phyloP scores from a whole-genome alignment of 768 basidiomycete species.

The Termitomyces sp. region DNA sequence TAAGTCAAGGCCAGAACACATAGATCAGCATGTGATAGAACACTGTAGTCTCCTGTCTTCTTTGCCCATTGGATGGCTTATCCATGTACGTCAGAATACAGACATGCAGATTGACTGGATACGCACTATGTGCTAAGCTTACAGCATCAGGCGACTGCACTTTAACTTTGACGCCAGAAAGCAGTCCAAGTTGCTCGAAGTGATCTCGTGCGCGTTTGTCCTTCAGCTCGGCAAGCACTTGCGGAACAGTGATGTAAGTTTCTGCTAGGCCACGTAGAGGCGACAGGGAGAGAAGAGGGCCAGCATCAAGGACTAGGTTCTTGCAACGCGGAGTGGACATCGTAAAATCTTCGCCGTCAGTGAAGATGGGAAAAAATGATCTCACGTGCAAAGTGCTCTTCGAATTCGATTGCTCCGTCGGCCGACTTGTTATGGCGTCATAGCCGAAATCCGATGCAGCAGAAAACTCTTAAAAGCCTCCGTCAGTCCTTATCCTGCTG shows the following conservation, averaged over 20 bases:
- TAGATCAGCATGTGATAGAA: slow-evolving; percentile 87
- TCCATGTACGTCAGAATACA: neutral
- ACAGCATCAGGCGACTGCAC: slow-evolving; percentile 65
- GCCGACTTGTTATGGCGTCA: slow-evolving; percentile 8
- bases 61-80: slow-evolving; percentile 88
- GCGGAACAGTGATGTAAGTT: slow-evolving; percentile 82
- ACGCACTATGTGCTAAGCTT: slow-evolving; percentile 59
- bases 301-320: slow-evolving; percentile 88
- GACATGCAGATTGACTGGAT: neutral
- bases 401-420: neutral
- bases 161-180: slow-evolving; percentile 70
- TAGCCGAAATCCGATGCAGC: slow-evolving; percentile 8
- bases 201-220: slow-evolving; percentile 86
- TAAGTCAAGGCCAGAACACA: slow-evolving; percentile 87
- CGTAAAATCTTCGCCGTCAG: slow-evolving; percentile 1
- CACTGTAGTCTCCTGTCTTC: slow-evolving; percentile 94
- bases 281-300: slow-evolving; percentile 83
- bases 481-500: neutral
- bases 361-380: slow-evolving; percentile 12
- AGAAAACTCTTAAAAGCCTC: slow-evolving; percentile 12
- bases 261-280: slow-evolving; percentile 87
- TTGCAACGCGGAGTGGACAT: slow-evolving; percentile 46
- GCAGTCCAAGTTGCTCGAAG: slow-evolving; percentile 70
- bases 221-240: slow-evolving; percentile 85
- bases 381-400: slow-evolving; percentile 9